Evolutionary conservation across 1,284 basidiomycete species (phyloP), one percentile per base, ranked within the genome.

Genomic region (Lentinus polychrous): DNA sequence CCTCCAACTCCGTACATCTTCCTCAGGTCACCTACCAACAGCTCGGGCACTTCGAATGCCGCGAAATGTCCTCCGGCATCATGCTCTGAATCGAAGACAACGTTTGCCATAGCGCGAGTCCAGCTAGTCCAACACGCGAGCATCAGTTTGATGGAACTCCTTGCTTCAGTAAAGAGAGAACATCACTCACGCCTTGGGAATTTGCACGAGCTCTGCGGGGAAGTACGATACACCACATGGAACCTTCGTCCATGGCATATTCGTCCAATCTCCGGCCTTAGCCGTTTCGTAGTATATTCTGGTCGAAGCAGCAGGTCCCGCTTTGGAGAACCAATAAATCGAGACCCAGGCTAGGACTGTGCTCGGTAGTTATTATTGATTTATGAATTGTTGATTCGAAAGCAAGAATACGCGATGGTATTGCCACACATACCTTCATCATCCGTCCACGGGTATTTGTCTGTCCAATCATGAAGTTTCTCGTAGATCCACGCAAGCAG

Each of bases 401-500:
- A n/a, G n/a, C n/a, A n/a, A n/a, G n/a, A n/a, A n/a, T n/a, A n/a
- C n/a, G n/a, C n/a, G n/a, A n/a, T n/a, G n/a, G n/a, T n/a, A n/a
- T n/a, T n/a, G n/a, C n/a, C n/a, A n/a, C 27, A 27, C 43, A 1
- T 33, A 33, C 39, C 48, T 66, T 79, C 77, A 31, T 79, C 76
- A 45, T 78, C 74, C 2, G 66, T 64, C 74, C 75, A 80, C 0
- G 63, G 61, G 54, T 78, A 80, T 0, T 55, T 51, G 52, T 80
- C 78, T 0, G 74, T 70, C 75, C 75, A 80, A 22, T 57, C 55
- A 2, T 72, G 64, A 0, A 81, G 61, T 51, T 82, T 81, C 54
- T 81, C 78, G 49, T 79, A 80, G 20, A 83, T 75, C 78, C 80
- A 83, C 5, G 73, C 74, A 1, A 83, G 66, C 12, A 83, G 59